Base-by-base conservation (phyloP, 306 rosid species). In the Sophora flavescens region DNA sequence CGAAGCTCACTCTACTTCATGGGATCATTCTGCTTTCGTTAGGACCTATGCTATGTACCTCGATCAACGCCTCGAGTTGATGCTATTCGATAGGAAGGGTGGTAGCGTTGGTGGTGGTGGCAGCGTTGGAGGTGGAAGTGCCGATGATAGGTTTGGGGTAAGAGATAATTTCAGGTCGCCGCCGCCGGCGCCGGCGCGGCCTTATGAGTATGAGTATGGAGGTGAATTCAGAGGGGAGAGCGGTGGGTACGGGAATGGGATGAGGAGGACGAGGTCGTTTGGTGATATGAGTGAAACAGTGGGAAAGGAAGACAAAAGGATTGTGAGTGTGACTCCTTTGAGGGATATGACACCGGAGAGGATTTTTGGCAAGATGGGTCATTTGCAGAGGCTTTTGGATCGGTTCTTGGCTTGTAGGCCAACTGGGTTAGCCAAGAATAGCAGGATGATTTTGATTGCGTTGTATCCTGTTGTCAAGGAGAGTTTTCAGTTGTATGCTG, bases 1-100 rank as follows among this genome's bases (percentile, higher is more conserved):
- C 42, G 98, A 95, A 81, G 99, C 97, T 65, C 99, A 95, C 84
- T 90, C 99, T 2, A 90, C 87, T 86, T 92, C 99, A 1, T 95
- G 99, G 99, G 99, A 95, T 74, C 96, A 90, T 81, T 92, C 99
- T 0, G 93, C 97, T 56, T 95, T 90, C 8, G 96, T 95, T 1
- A 81, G 97, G 80, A 90, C 99, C 15, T 95, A 88, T 52, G 93
- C 99, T 8, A 74, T 95, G 91, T 95, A 87, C 66, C 87, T 95
- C 30, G 99, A 95, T 79, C 99, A 95, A 72, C 87, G 97, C 6
- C 93, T 95, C 3, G 97, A 95, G 77, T 30, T 95, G 87, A 80
- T 83, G 85, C 76, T 89, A 1, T 95, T 81, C 28, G 93, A 90
- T 50, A 87, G 82, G 68, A 92, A 90, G 47, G 44, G 83, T 53